Conservation (phyloP, 129 eudicot species). For the Saposhnikovia divaricata region DNA sequence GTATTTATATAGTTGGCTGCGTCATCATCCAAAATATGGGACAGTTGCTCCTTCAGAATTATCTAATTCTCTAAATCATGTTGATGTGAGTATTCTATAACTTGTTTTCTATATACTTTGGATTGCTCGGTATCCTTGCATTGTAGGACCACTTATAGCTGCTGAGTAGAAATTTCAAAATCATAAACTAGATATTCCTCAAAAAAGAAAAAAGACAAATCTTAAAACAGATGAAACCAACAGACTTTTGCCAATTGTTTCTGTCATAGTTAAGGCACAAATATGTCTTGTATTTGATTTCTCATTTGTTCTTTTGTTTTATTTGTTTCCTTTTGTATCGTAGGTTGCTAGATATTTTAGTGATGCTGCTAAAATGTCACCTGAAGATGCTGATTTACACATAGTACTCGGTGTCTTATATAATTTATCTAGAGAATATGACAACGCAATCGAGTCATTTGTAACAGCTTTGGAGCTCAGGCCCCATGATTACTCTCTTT, state of each 20-base stretch:
- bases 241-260: neutral
- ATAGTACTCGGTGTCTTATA: slow-evolving; percentile 90
- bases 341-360: slow-evolving; percentile 79
- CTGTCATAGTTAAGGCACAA: neutral
- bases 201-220: no score
- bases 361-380: slow-evolving; percentile 89
- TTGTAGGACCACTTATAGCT: neutral
- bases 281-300: neutral
- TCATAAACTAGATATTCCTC: neutral
- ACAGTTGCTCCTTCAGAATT: slow-evolving; percentile 52
- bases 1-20: slow-evolving; percentile 85
- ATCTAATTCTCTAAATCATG: slow-evolving; percentile 62
- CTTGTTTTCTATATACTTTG: neutral
- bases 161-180: neutral
- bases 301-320: neutral
- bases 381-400: slow-evolving; percentile 97
- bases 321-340: slow-evolving; percentile 4
- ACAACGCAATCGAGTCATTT: slow-evolving; percentile 82
- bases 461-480: slow-evolving; percentile 85
- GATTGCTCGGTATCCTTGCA: no score
- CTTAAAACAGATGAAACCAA: neutral
- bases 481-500: slow-evolving; percentile 90
- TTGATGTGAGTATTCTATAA: slow-evolving; percentile 56
- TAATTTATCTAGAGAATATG: slow-evolving; percentile 88
- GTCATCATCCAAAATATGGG: slow-evolving; percentile 75